These are phyloP conservation scores for Penicillium sp. DNA, from an alignment of 2,329 filamentous ascomycete genomes.

Conservation along the genomic window DNA sequence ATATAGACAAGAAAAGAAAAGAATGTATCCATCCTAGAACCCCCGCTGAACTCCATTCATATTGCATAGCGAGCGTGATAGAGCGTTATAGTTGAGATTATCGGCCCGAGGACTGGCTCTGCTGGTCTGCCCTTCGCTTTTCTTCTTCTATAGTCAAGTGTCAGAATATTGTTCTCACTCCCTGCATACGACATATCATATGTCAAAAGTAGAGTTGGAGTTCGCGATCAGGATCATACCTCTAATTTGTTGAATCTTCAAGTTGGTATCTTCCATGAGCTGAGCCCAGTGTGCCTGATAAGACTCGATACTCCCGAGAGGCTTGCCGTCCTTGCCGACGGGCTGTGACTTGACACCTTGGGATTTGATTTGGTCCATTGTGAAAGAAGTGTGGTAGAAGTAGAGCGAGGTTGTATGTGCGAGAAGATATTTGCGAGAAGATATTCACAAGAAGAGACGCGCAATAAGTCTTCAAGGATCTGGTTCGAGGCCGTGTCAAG, in stretches of 20 bases:
- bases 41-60: not conserved
- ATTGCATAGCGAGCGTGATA: not conserved
- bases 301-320: slow-evolving; percentile 12
- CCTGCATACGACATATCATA: slow-evolving; percentile 12
- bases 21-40: not conserved
- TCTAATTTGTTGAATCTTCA: slow-evolving; percentile 17
- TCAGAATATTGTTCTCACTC: slow-evolving; percentile 4
- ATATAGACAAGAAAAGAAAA: slow-evolving; percentile 2
- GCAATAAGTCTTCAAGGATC: not conserved
- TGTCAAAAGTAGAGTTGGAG: not conserved
- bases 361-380: slow-evolving; percentile 8
- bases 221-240: slow-evolving; percentile 6
- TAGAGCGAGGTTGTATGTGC: not conserved
- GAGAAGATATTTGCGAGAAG: not conserved
- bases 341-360: not conserved
- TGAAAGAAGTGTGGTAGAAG: not conserved
- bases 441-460: not conserved
- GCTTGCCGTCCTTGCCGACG: slow-evolving; percentile 4
- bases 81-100: slow-evolving; percentile 1
- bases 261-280: slow-evolving; percentile 17
- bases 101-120: not conserved
- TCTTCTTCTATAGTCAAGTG: slow-evolving; percentile 16
- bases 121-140: not conserved
- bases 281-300: slow-evolving; percentile 19
- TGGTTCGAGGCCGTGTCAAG: not conserved